Evolutionary conservation across 371 early-diverging fungal genomes (phyloP), one percentile per base, ranked within the genome.

Genomic region (Lichtheimia corymbifera): DNA sequence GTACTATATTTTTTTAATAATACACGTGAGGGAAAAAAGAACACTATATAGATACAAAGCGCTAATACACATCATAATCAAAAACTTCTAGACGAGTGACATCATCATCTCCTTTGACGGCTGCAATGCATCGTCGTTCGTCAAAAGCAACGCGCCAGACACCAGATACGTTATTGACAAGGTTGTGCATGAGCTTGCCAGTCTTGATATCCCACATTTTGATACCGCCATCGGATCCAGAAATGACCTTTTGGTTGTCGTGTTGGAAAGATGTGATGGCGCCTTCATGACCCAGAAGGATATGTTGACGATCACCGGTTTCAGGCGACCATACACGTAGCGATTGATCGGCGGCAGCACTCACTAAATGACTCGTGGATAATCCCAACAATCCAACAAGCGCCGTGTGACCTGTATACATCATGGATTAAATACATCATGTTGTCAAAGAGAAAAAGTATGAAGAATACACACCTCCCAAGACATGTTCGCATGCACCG

Each of bases 231-330:
- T 96, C 97, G 5, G 93, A 91, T 1, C 98, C 97, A 6, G 93
- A 93, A 17, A 97, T 92, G 9, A 96, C 89, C 59, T 94, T 94
- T 54, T 84, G 76, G 4, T 82, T 84, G 63, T 98, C 97, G 68
- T 94, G 92, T 66, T 96, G 95, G 77, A 98, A 93, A 57, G 96
- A 96, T 0, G 97, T 98, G 53, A 98, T 96, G n/a, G 98, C 94
- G 2, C 87, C 91, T 14, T 80, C 54, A 67, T 95, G 93, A 13
- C 79, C 79, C 11, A 82, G 77, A 27, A 95, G 77, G 12, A 86
- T 82, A 35, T 85, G 84, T 28, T 80, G 63, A 65, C 91, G 90
- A 20, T 83, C 80, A 9, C 92, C 91, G 13, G 87, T 83, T n/a
- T 74, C 74, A 7, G 93, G 88, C 28, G 86, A 84, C 99, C 99